A percentile compares a stretch with the other conserved stretches of the same genome.
Evolutionary conservation across 2,329 filamentous ascomycete species (phyloP).

Genomic region (Phaeosphaeria sp.): DNA sequence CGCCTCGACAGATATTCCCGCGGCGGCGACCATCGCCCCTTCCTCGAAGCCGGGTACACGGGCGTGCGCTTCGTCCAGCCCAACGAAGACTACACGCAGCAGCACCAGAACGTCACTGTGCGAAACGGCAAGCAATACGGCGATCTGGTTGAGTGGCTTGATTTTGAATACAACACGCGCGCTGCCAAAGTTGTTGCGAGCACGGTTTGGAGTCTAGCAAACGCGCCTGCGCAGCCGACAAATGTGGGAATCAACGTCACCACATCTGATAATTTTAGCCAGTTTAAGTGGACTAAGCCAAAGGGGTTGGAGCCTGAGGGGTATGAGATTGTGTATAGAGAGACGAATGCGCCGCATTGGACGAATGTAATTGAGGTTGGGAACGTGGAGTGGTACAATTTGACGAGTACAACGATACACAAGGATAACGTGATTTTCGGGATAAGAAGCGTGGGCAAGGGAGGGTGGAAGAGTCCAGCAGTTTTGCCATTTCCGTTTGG

Average conservation of each 20-base stretch:
- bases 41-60: constrained; percentile 60
- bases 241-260: constrained; percentile 56
- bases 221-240: constrained; percentile 54
- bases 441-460: constrained; percentile 55
- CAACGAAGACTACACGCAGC: constrained; percentile 61
- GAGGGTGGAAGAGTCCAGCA: constrained; percentile 56
- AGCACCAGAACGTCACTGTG: constrained; percentile 60
- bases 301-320: constrained; percentile 45
- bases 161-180: constrained; percentile 60
- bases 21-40: constrained; percentile 61
- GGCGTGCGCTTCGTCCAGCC: constrained; percentile 63
- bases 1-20: constrained; percentile 62
- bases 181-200: constrained; percentile 61
- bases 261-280: constrained; percentile 54
- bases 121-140: constrained; percentile 59
- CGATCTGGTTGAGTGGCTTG: constrained; percentile 60
- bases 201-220: constrained; percentile 59
- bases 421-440: constrained; percentile 65
- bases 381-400: constrained; percentile 43
- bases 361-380: constrained; percentile 56
- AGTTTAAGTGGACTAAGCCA: constrained; percentile 54
- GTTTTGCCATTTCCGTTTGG: constrained; percentile 48
- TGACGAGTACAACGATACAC: constrained; percentile 54
- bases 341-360: constrained; percentile 58
- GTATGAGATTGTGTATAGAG: constrained; percentile 62